Conservation (phyloP, 345 rosid genomes). For the Eucalyptus marginata region DNA sequence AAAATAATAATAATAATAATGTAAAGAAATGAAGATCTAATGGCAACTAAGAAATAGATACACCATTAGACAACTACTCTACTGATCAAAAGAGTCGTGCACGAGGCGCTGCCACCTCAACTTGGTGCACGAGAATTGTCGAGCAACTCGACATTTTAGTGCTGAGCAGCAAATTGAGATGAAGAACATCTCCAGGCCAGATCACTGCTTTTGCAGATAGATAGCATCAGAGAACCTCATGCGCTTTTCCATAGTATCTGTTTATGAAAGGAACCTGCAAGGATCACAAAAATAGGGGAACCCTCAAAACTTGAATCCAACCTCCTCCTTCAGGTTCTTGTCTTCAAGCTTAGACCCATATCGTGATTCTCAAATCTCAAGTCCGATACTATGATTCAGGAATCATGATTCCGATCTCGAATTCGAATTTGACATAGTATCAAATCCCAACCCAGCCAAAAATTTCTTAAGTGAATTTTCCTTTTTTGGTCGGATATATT, state of each 20-base stretch:
- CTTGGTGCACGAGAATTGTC: not conserved
- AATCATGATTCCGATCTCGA: not conserved
- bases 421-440: not conserved
- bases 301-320: not conserved
- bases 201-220: not conserved
- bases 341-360: not conserved
- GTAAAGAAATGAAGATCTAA: not conserved
- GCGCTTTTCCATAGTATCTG: slow-evolving; percentile 89
- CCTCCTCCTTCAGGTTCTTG: not conserved
- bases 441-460: not conserved
- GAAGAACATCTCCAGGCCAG: not conserved
- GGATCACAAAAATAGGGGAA: not conserved
- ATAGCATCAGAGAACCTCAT: slow-evolving; percentile 43
- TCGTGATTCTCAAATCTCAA: rapidly evolving
- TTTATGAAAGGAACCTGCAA: slow-evolving; percentile 76
- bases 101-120: not conserved
- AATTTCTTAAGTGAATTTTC: not conserved
- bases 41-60: not conserved
- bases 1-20: not conserved
- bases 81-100: not conserved
- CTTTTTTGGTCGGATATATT: not conserved
- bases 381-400: rapidly evolving
- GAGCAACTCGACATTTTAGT: not conserved
- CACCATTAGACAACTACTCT: not conserved
- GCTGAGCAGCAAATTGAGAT: not conserved